These are phyloP conservation scores for Pseudotulostoma volvatum DNA, from an alignment of 495 filamentous ascomycete genomes.

Conservation along the genomic window DNA sequence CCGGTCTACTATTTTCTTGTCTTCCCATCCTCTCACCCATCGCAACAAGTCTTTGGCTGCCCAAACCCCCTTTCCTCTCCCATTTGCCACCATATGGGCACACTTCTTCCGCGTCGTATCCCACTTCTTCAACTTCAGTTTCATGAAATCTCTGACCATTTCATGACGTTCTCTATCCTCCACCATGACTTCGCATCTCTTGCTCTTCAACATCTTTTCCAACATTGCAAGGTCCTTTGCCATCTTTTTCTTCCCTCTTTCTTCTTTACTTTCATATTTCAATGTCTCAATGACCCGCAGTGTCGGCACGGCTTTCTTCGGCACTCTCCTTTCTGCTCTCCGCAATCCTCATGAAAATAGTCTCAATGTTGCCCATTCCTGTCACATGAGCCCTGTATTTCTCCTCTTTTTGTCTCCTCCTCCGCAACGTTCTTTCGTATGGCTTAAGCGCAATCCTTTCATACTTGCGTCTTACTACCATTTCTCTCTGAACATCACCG, in stretches of 20 bases:
- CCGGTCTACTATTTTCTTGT: not conserved
- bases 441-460: too few relatives aligned
- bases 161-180: too few relatives aligned
- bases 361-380: too few relatives aligned
- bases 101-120: not conserved
- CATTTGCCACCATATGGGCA: not conserved
- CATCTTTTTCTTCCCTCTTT: not conserved
- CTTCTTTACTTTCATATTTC: not conserved
- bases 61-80: not conserved
- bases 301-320: not conserved
- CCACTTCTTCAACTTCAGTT: not conserved
- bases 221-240: not conserved
- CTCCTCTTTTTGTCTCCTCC: too few relatives aligned
- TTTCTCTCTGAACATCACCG: too few relatives aligned
- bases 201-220: not conserved
- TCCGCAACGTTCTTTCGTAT: too few relatives aligned
- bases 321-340: too few relatives aligned
- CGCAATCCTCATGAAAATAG: too few relatives aligned
- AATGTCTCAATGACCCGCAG: not conserved
- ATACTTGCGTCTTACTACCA: too few relatives aligned
- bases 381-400: too few relatives aligned
- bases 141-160: not conserved
- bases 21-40: not conserved
- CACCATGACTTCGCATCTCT: too few relatives aligned
- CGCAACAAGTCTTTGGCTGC: not conserved